phyloP scores from a whole-genome alignment of 805 yeast genomes.

The Yamadazyma phyllophila region DNA sequence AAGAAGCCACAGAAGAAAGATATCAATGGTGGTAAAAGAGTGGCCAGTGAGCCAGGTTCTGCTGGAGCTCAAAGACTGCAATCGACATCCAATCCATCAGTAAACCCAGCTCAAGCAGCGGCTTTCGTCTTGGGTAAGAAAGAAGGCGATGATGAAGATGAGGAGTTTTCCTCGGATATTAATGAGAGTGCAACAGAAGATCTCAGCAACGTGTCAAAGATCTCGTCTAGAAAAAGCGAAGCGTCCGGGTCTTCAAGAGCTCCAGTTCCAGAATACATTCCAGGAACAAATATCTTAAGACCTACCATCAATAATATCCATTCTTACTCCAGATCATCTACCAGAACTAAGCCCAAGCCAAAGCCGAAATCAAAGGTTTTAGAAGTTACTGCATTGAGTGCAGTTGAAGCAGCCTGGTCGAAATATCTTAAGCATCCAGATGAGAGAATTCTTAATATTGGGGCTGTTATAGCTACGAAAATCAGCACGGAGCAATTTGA shows the following conservation, averaged over 20 bases:
- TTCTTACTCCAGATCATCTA: constrained; percentile 21
- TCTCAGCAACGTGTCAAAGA: constrained; percentile 21
- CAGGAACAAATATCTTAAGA: constrained; percentile 58
- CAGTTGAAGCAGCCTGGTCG: constrained; percentile 60
- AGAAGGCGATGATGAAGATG: constrained; percentile 13
- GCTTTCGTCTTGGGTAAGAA: constrained; percentile 37
- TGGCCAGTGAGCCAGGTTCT: constrained; percentile 12
- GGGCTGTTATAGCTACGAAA: constrained; percentile 48
- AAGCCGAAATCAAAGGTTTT: constrained; percentile 25
- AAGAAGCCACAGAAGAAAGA: constrained; percentile 10
- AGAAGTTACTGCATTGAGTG: constrained; percentile 47
- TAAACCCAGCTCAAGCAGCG: constrained; percentile 40
- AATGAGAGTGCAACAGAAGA: constrained; percentile 21
- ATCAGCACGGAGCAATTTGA: constrained; percentile 52
- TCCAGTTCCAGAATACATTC: constrained; percentile 47
- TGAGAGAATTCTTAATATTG: constrained; percentile 60
- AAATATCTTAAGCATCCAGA: constrained; percentile 50
- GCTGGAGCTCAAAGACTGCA: background rate
- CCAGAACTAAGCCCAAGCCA: constrained; percentile 10
- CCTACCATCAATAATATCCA: constrained; percentile 44
- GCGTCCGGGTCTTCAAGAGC: constrained; percentile 14
- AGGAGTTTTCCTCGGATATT: constrained; percentile 16
- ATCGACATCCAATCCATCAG: constrained; percentile 1
- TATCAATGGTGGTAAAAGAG: constrained; percentile 9
- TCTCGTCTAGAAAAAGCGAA: constrained; percentile 21